These are phyloP conservation scores for Lanmaoa pseudosensibilis DNA, from an alignment of 768 basidiomycete genomes.

Conservation along the genomic window DNA sequence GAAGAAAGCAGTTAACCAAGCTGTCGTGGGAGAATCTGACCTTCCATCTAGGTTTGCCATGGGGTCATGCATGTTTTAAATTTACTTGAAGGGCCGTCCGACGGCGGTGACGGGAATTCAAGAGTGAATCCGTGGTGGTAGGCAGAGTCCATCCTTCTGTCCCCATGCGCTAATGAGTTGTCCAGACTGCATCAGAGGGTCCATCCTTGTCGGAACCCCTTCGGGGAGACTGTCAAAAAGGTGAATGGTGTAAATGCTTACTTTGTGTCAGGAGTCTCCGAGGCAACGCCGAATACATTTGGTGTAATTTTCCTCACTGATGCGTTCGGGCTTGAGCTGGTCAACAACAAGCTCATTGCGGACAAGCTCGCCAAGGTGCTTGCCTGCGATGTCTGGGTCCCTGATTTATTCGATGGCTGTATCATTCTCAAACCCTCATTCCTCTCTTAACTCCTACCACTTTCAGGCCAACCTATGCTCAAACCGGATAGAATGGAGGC, in stretches of 20 bases:
- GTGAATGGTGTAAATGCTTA: conserved; percentile 42
- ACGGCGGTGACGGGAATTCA: too few species aligned
- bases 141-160: not conserved
- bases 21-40: not conserved
- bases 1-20: too few species aligned
- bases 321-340: conserved; percentile 52
- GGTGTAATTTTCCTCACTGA: conserved; percentile 58
- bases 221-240: conserved; percentile 37
- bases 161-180: conserved; percentile 4
- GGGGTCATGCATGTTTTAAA: too few species aligned
- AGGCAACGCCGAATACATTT: conserved; percentile 7
- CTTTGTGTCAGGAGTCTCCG: conserved; percentile 33
- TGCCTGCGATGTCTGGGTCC: conserved; percentile 62
- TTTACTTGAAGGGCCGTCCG: too few species aligned
- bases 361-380: conserved; percentile 50
- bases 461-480: conserved; percentile 32
- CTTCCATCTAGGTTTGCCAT: not conserved
- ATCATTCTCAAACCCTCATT: not conserved
- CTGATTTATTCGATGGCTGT: conserved; percentile 58
- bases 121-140: too few species aligned
- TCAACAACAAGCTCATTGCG: conserved; percentile 57
- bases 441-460: not conserved
- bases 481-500: conserved; percentile 28
- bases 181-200: conserved; percentile 40
- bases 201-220: conserved; percentile 46